Conservation (phyloP, 1,139 yeast genomes). For the Hemisphaericaspora xylofermentans region DNA sequence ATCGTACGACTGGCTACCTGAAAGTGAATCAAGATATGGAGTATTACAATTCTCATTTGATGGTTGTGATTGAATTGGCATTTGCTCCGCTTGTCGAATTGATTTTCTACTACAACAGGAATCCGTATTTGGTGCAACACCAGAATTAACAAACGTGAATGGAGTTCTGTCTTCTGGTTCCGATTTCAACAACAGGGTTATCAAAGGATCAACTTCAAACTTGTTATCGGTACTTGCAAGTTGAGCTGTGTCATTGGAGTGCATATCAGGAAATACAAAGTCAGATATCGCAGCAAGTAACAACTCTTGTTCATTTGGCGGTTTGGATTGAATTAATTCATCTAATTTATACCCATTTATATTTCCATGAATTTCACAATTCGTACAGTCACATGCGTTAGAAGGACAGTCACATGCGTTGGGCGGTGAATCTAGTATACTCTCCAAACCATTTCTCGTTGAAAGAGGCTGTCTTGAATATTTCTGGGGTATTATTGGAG, state of each 20-base stretch:
- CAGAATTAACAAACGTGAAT: neutral
- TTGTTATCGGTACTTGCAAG: neutral
- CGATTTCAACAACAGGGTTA: neutral
- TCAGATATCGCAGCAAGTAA: constrained; percentile 1
- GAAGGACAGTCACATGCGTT: constrained; percentile 45
- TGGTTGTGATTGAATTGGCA: no score
- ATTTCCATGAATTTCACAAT: constrained; percentile 57
- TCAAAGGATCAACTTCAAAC: constrained; percentile 1
- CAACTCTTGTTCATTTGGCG: constrained; percentile 1
- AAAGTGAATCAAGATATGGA: no score
- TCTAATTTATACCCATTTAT: constrained; percentile 48
- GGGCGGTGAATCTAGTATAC: constrained; percentile 1
- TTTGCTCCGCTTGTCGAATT: neutral
- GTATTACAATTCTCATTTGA: no score
- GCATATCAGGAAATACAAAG: neutral
- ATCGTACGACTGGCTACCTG: no score
- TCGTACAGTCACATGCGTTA: constrained; percentile 49
- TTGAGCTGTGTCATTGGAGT: neutral
- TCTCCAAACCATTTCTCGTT: neutral
- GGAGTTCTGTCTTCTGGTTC: neutral
- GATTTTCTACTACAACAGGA: neutral
- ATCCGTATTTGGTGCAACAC: neutral
- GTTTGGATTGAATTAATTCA: constrained; percentile 24
- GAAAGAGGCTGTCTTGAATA: neutral
- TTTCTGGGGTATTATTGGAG: neutral